phyloP scores from a whole-genome alignment of 2,329 filamentous ascomycete genomes.

The Hortaea sp. region DNA sequence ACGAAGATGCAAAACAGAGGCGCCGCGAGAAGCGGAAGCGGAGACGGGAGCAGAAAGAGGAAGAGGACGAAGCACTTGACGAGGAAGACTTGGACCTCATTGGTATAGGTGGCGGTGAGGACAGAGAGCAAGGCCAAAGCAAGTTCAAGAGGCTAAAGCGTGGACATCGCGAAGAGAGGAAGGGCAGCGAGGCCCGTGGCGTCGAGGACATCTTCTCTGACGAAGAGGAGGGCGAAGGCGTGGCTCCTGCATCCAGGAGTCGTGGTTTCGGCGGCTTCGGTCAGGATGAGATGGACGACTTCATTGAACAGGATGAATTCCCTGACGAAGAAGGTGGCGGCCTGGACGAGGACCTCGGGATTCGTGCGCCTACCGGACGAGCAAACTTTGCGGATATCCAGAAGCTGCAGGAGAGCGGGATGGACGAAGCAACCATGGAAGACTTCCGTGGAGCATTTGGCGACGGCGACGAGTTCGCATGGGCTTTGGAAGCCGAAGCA shows the following conservation, averaged over 20 bases:
- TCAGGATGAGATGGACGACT: conserved; percentile 71
- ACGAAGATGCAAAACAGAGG: conserved; percentile 53
- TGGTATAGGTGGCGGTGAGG: conserved; percentile 61
- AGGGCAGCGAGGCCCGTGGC: conserved; percentile 54
- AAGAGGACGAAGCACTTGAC: conserved; percentile 75
- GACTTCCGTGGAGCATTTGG: conserved; percentile 96
- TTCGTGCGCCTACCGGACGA: conserved; percentile 63
- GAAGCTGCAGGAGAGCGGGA: conserved; percentile 51
- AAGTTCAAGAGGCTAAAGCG: conserved; percentile 97
- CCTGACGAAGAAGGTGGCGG: conserved; percentile 72
- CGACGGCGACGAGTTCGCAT: conserved; percentile 90
- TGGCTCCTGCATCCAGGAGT: conserved; percentile 29
- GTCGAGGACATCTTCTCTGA: conserved; percentile 93
- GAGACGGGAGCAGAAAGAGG: conserved; percentile 63
- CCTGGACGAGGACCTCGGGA: conserved; percentile 76
- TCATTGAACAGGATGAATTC: conserved; percentile 93
- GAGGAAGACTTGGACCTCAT: conserved; percentile 96
- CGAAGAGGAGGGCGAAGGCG: conserved; percentile 61
- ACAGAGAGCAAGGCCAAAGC: conserved; percentile 54
- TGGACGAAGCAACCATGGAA: conserved; percentile 86
- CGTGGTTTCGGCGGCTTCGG: conserved; percentile 41
- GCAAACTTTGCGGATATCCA: conserved; percentile 61
- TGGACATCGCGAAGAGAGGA: conserved; percentile 65
- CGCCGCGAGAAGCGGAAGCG: conserved; percentile 65
- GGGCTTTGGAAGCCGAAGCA: conserved; percentile 82